Conservation (phyloP, 306 rosid genomes). For the Begonia fuchsioides region DNA sequence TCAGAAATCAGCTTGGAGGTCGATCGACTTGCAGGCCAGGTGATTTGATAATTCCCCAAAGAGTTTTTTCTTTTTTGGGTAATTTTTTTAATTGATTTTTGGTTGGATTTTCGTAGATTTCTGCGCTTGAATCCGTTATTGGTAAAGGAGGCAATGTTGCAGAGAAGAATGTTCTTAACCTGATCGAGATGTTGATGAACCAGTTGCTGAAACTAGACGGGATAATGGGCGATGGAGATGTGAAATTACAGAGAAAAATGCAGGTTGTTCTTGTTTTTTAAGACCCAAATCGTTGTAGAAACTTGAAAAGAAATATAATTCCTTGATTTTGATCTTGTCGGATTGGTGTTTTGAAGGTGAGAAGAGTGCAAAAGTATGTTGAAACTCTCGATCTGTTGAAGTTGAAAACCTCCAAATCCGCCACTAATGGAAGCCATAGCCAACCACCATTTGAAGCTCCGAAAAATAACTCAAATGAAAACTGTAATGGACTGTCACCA, state of each 20-base stretch:
- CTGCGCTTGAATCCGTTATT: constrained; percentile 67
- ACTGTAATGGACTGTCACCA: too few relatives aligned
- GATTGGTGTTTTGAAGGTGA: constrained; percentile 40
- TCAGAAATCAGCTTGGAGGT: constrained; percentile 84
- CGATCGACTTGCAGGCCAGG: constrained; percentile 79
- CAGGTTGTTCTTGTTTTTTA: constrained; percentile 39
- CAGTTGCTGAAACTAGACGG: constrained; percentile 79
- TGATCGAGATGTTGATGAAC: constrained; percentile 79
- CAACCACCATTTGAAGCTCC: constrained; percentile 12
- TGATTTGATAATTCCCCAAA: constrained; percentile 4
- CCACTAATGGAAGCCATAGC: constrained; percentile 15
- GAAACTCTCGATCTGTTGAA: constrained; percentile 84
- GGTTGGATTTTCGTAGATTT: constrained; percentile 34
- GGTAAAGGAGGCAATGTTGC: constrained; percentile 67
- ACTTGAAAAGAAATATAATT: neutral
- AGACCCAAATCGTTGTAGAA: constrained; percentile 1
- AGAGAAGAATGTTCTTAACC: constrained; percentile 53
- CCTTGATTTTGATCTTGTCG: neutral
- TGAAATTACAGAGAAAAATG: constrained; percentile 90
- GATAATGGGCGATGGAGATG: constrained; percentile 77
- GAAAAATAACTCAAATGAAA: too few relatives aligned
- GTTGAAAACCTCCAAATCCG: constrained; percentile 37
- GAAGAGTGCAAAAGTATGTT: constrained; percentile 82
- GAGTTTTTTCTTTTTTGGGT: neutral
- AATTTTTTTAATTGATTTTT: neutral